Base-by-base conservation (phyloP, 129 eudicot species). In the Solidago caesia region DNA sequence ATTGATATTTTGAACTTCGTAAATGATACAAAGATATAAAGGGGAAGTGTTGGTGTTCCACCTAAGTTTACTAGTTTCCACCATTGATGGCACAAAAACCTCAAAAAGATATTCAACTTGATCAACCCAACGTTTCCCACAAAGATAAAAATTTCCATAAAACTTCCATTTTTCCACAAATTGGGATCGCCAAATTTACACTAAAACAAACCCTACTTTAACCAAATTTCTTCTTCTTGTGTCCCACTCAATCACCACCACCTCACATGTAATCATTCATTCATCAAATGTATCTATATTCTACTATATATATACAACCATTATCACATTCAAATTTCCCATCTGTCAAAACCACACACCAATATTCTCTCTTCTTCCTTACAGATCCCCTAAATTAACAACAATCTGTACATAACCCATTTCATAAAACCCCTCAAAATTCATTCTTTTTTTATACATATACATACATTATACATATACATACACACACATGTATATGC, bases 291-390 rank as follows among this genome's bases (percentile, higher is more conserved):
- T 63, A 63, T 39, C 33, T 6, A 7, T 39, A 39, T 39, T 33
- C 39, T 33, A 33, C 39, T 63, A 63, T 11, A 63, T 63, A 41
- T 13, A 68, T 69, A 44, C 66, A 78, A 51, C 66, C 74, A 65
- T 79, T 72, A 68, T 79, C 74, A 53, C 64, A 71, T 71, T 71
- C 73, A 71, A 52, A 63, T 64, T 67, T 64, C 74, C 82, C 62
- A 72, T 79, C 83, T 64, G 78, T 79, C 83, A 75, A 75, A 41
- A 74, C 78, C 62, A 74, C 76, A 72, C 67, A 77, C 81, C 48
- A 47, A 70, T 70, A 70, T 77, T 70, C 70, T 69, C 64, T 60
- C 70, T 21, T 60, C 75, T 26, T 27, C 45, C 52, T 29, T 69
- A 29, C 82, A 77, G 82, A 70, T 77, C 82, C 76, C 82, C 75